Evolutionary conservation across 140 eudicot species (phyloP), one percentile per base, ranked within the genome.

Genomic region (Anethum foeniculum): DNA sequence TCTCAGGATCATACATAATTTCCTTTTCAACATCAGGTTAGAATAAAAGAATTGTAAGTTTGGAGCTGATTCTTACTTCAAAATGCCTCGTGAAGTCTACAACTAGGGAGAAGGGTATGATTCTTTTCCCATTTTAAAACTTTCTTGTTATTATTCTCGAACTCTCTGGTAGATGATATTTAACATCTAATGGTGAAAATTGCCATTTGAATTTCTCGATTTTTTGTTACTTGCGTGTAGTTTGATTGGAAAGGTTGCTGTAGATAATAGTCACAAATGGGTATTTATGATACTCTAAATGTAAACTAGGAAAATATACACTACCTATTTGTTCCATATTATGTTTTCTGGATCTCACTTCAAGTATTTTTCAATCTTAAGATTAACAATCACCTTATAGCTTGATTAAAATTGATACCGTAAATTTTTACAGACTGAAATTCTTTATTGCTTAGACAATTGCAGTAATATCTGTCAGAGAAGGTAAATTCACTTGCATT

Each of bases 181-280:
- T 30, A 58, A 27, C 13, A 8, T 54, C 69, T 60, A n/a, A 32
- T n/a, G 69, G 69, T 60, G 68, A 60, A 60, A 60, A 25, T 60
- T 60, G 30, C 69, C 6, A 25, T 34, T 72, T 72, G 18, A 72
- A 4, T 39, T 75, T 36, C 48, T 14, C 71, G 7, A n/a, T 28
- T 60, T 38, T 25, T 65, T 49, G 68, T 19, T 34, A 62, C 64
- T 83, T 34, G 60, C 81, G 84, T 82, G 60, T 87, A 91, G 98
- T 85, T 86, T 93, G 87, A 88, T 93, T 79, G 98, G 98, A 56
- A 93, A 93, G 83, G 88, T 93, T 73, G 96, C 96, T 49, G 90
- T 96, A 76, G 96, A 93, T 77, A 91, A 89, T 69, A 89, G 94
- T 85, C 94, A 93, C 84, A 93, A 78, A 85, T 93, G 98, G 98